Evolutionary conservation across 805 yeast genomes (phyloP).

Genomic region (Alloascoidea africana): DNA sequence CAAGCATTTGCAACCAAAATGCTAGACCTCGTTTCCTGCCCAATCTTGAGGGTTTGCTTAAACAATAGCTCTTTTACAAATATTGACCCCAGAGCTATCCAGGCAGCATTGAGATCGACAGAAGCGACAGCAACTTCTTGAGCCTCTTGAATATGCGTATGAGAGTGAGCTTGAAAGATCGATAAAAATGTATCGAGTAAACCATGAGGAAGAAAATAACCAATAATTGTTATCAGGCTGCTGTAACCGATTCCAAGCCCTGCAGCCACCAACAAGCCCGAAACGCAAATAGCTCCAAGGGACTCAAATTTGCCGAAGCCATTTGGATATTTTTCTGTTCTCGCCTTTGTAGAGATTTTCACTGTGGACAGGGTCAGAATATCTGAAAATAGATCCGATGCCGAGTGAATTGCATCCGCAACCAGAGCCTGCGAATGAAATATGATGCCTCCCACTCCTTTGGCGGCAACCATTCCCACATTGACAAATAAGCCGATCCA

Average conservation of each 20-base stretch:
- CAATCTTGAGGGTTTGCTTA: constrained; percentile 56
- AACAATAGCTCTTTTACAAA: constrained; percentile 62
- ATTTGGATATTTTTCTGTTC: constrained; percentile 41
- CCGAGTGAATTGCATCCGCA: constrained; percentile 76
- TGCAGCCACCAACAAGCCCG: constrained; percentile 57
- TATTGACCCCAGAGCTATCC: constrained; percentile 73
- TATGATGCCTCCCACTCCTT: constrained; percentile 58
- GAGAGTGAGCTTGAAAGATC: constrained; percentile 37
- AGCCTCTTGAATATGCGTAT: constrained; percentile 18
- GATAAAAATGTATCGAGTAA: constrained; percentile 36
- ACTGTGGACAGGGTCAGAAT: constrained; percentile 65
- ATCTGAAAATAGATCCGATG: constrained; percentile 70
- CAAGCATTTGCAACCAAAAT: constrained; percentile 78
- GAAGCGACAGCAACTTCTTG: constrained; percentile 21
- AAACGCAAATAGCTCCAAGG: constrained; percentile 63
- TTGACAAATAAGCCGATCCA: constrained; percentile 69
- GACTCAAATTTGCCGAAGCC: constrained; percentile 77
- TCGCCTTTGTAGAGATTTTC: constrained; percentile 40
- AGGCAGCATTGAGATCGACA: constrained; percentile 66
- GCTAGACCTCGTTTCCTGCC: constrained; percentile 51
- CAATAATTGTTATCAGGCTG: constrained; percentile 50
- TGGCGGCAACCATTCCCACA: constrained; percentile 56
- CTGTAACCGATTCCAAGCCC: constrained; percentile 76
- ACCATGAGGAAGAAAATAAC: constrained; percentile 52
- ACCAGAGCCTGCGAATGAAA: constrained; percentile 74